Base-by-base conservation (phyloP, 331 rosid species). In the Arachis monticola region DNA sequence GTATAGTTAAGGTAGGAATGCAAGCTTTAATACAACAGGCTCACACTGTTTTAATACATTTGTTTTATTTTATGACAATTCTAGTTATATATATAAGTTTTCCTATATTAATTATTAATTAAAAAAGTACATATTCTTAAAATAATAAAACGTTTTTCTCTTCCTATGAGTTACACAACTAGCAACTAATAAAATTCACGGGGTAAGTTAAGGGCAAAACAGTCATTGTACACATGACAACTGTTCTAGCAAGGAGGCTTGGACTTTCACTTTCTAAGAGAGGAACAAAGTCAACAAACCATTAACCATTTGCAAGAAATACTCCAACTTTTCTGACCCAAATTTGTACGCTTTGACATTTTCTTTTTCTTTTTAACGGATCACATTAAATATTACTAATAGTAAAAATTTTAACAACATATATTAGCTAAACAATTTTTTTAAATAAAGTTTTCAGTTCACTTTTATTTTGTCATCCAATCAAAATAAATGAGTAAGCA, bases 1-100 rank as follows among this genome's bases (percentile, higher is more conserved):
- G 44, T 46, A 31, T 57, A 60, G 31, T 67, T 67, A 58, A 17
- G 22, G 40, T 13, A 76, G 48, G 13, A 67, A 45, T 35, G 66
- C 1, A 2, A 65, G 10, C 22, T 42, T 53, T 64, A 3, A 48
- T 7, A 35, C 44, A 64, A 27, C 47, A 55, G 56, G 66, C 41
- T 53, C 22, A 17, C 52, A 50, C 9, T 62, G 30, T 11, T 14
- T 70, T 11, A 35, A 13, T 69, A n/a, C 8, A 48, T n/a, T 67
- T 50, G 4, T 48, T 67, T 67, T 12, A 32, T 31, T 42, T 42
- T 7, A 52, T 31, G 8, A 7, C 41, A 40, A 35, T 35, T 14
- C 7, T 64, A 40, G 41, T 62, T 62, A 41, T 38, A 62, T 6
- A 35, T 40, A 17, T 7, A 22, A 3, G 17, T 55, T 17, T 17